Base-by-base conservation (phyloP, 345 rosid genomes). In the sweet orange (Citrus sinensis) region DNA sequence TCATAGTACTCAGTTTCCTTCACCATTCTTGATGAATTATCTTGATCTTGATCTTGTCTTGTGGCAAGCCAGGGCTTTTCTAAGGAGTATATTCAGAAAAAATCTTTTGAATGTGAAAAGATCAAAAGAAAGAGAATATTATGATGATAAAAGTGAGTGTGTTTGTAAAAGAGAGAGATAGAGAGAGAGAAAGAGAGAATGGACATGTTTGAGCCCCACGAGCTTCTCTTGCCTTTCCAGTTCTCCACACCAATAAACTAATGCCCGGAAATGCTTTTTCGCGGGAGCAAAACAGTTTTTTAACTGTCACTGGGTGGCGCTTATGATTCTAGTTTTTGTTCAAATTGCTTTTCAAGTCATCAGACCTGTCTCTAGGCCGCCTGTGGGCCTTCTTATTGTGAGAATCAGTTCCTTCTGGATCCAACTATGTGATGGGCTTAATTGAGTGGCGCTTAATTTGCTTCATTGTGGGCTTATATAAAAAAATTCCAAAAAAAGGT, bases 1-100 rank as follows among this genome's bases (percentile, higher is more conserved):
- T 92, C 91, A 75, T 92, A 92, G 77, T 78, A 92, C 85, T 92
- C 90, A 9, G 92, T 87, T 82, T 92, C 93, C 85, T 85, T 89
- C 86, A 87, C 93, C 93, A 90, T 84, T 67, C 39, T 82, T 71
- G 79, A 65, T 70, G 32, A 42, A 46, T 13, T 46, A 54, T 54
- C 56, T 49, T 49, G 55, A 49, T 49, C 55, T 49, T 51, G 56
- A 16, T 67, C 39, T 82, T 71, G 79, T 63, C 30, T 14, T 2
- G 4, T 37, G 37, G 46, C 3, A 20, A 46, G 39, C 73, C 35
- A 35, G 3, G 25, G 22, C 55, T 79, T 24, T 62, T 62, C 34
- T n/a, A 62, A 55, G 80, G 73, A 75, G 46, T 54, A 16, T 34
- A 73, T 14, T 35, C 13, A 35, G 29, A 25, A 63, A 63, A 63